A percentile compares a stretch with the other conserved stretches of the same genome.
Conservation (phyloP, 1,284 basidiomycete species). For the Pseudozyma tsukubaensis region DNA sequence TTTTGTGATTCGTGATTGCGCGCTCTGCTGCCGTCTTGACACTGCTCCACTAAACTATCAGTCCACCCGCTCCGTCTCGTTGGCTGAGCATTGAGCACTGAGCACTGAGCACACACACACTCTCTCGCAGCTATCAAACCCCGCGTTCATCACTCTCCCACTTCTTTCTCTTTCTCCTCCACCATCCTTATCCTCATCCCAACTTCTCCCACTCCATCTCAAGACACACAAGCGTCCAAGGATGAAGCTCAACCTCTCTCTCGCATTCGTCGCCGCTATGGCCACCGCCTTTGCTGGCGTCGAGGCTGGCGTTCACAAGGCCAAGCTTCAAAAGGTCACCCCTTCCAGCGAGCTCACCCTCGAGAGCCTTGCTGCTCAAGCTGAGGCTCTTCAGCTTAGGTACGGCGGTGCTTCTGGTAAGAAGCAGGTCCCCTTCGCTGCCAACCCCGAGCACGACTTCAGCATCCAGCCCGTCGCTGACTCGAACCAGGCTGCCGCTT, state of each 20-base stretch:
- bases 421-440: slow-evolving; percentile 62
- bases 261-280: slow-evolving; percentile 76
- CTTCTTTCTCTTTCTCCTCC: slow-evolving; percentile 78
- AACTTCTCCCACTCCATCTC: not conserved
- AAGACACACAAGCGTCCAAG: slow-evolving; percentile 9
- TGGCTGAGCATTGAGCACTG: no score
- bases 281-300: slow-evolving; percentile 71
- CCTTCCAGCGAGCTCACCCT: slow-evolving; percentile 77
- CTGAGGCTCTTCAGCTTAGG: slow-evolving; percentile 65
- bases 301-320: slow-evolving; percentile 60
- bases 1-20: no score
- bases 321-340: slow-evolving; percentile 75
- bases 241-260: slow-evolving; percentile 67
- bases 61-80: no score
- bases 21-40: no score
- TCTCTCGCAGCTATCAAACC: not conserved
- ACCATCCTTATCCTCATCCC: slow-evolving; percentile 70
- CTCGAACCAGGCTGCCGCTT: slow-evolving; percentile 49
- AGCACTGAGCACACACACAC: slow-evolving; percentile 13
- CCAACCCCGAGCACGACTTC: slow-evolving; percentile 74
- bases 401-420: slow-evolving; percentile 55
- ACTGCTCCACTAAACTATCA: no score
- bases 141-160: slow-evolving; percentile 15
- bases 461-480: slow-evolving; percentile 68
- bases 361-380: slow-evolving; percentile 76